Conservation (phyloP, 2,329 filamentous ascomycete species). For the Acrocalymma vagum region DNA sequence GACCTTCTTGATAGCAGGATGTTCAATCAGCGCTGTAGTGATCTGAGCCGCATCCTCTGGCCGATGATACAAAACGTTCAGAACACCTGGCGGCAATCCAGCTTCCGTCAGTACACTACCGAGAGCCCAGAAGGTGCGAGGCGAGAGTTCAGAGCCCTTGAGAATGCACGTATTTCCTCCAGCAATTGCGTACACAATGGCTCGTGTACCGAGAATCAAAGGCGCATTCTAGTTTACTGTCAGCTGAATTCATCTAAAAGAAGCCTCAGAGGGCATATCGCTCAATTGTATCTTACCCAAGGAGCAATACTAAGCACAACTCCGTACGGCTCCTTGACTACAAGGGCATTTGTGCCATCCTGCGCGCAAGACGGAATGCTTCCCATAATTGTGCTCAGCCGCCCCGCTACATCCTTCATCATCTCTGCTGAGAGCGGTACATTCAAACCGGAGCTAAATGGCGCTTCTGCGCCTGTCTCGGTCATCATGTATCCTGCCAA, state of each 20-base stretch:
- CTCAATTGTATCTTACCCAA: slow-evolving; percentile 60
- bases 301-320: slow-evolving; percentile 82
- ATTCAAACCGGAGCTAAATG: slow-evolving; percentile 50
- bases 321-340: slow-evolving; percentile 80
- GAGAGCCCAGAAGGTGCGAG: slow-evolving; percentile 46
- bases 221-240: slow-evolving; percentile 66
- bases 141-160: slow-evolving; percentile 47
- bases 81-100: slow-evolving; percentile 76
- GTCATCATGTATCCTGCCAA: slow-evolving; percentile 66
- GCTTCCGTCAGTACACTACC: slow-evolving; percentile 60
- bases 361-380: slow-evolving; percentile 57
- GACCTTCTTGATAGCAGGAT: slow-evolving; percentile 74
- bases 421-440: slow-evolving; percentile 51
- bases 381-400: slow-evolving; percentile 58
- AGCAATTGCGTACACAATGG: slow-evolving; percentile 64
- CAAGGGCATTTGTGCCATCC: slow-evolving; percentile 66
- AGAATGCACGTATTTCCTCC: slow-evolving; percentile 58
- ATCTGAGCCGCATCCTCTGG: slow-evolving; percentile 70
- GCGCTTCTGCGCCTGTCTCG: slow-evolving; percentile 62
- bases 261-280: background rate
- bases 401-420: slow-evolving; percentile 62
- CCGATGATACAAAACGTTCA: slow-evolving; percentile 75
- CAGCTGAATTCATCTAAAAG: background rate
- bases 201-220: slow-evolving; percentile 52
- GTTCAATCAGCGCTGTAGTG: slow-evolving; percentile 72